Base-by-base conservation (phyloP, 139 green algal genomes). In the Volvox africanus region DNA sequence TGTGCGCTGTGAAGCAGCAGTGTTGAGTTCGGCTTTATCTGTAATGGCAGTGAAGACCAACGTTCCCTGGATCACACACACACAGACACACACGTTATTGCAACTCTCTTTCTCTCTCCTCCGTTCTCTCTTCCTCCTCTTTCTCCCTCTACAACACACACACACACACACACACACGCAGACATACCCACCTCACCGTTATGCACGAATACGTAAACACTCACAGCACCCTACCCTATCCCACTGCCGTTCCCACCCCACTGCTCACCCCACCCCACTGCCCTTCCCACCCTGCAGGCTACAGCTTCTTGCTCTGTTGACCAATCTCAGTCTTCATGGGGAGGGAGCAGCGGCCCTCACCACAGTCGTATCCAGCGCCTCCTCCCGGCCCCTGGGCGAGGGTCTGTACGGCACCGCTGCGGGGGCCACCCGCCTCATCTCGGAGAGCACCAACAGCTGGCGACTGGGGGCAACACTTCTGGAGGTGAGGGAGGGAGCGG, bases 221-320 rank as follows among this genome's bases (percentile, higher is more conserved):
- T n/a, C n/a, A n/a, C n/a, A n/a, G n/a, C n/a, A n/a, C n/a, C 62
- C 62, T 69, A 17, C 17, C 62, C 62, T 69, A 17, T 17, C 62
- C 17, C 62, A 26, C 62, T 69, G 17, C 19, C 19, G 62, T 69
- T 19, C 62, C 62, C 62, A 19, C 62, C 62, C 62, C 62, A 26
- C 17, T 17, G n/a, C n/a, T n/a, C n/a, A n/a, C n/a, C n/a, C 62
- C 62, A 19, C 62, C 62, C 62, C 62, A 69, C 62, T 69, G 5
- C 65, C 65, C 32, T 77, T 77, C 2, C 1, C 33, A 11, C 61
- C 1, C 81, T n/a, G n/a, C 86, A 90, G 86, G 73, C 71, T 77
- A 44, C 86, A 90, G 73, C 73, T 90, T 30, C 55, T 90, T 21
- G 86, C 71, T 0, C 86, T 90, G 13, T 14, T 90, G 50, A 37